Evolutionary conservation across 352 stramenopile species (phyloP).

Genomic region (Peronosclerospora sorghi): DNA sequence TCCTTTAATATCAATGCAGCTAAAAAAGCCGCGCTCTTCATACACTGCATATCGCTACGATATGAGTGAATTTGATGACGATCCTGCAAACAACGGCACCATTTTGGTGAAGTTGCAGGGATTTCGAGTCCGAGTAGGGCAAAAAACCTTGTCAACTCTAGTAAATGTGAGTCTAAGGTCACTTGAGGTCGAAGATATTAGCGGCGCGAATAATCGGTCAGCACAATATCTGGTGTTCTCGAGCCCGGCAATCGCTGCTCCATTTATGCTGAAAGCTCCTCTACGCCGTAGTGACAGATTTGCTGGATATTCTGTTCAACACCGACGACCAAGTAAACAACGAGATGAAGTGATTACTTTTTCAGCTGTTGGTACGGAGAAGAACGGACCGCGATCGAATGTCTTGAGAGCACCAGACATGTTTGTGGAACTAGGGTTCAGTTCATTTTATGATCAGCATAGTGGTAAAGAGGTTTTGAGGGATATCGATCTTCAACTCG

Average conservation of each 20-base stretch:
- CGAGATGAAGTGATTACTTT: conserved; percentile 63
- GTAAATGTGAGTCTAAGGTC: conserved; percentile 55
- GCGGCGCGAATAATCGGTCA: conserved; percentile 45
- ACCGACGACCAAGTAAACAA: conserved; percentile 27
- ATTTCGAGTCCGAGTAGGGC: conserved; percentile 64
- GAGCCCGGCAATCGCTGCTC: conserved; percentile 50
- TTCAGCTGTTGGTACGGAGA: conserved; percentile 16
- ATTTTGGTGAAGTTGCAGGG: conserved; percentile 73
- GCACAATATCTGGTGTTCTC: conserved; percentile 75
- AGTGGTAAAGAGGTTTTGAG: conserved; percentile 40
- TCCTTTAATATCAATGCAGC: conserved; percentile 64
- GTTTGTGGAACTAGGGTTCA: conserved; percentile 55
- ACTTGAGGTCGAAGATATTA: conserved; percentile 68
- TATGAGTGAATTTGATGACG: conserved; percentile 45
- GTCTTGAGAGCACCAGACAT: conserved; percentile 23
- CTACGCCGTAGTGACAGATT: conserved; percentile 30
- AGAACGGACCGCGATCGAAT: conserved; percentile 8
- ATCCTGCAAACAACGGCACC: conserved; percentile 45
- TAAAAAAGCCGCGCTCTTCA: conserved; percentile 59
- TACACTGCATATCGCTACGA: conserved; percentile 57
- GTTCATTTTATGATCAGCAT: conserved; percentile 42
- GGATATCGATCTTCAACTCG: conserved; percentile 62
- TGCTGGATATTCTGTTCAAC: conserved; percentile 14
- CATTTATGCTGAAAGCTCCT: conserved; percentile 49
- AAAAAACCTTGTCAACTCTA: conserved; percentile 75